Conservation (phyloP, 495 filamentous ascomycete species). For the Aspergillus biplanus region DNA sequence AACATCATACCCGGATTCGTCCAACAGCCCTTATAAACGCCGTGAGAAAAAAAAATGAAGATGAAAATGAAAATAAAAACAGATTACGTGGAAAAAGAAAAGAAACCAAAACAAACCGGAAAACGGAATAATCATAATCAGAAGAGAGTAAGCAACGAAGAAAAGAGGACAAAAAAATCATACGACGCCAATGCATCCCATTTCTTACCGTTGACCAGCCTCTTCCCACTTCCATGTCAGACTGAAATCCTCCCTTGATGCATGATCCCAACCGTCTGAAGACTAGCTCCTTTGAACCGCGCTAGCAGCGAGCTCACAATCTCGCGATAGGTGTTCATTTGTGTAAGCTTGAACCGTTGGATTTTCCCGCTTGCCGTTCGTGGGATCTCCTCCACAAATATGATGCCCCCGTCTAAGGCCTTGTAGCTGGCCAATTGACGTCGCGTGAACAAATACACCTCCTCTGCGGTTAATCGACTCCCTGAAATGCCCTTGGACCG, state of each 20-base stretch:
- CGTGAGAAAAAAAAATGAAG: conserved; percentile 3
- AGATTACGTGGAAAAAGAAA: not conserved
- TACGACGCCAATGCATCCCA: not conserved
- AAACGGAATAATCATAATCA: not conserved
- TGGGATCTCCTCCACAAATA: conserved; percentile 74
- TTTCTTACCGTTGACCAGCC: not conserved
- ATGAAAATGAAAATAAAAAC: not conserved
- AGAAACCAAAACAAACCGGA: not conserved
- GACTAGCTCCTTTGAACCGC: conserved; percentile 32
- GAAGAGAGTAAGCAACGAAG: not conserved
- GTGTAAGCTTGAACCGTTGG: conserved; percentile 53
- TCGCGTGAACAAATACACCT: conserved; percentile 66
- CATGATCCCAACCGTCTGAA: conserved; percentile 31
- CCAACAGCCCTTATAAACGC: not conserved
- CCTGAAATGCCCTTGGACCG: conserved; percentile 36
- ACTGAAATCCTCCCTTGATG: conserved; percentile 28
- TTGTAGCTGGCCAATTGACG: conserved; percentile 67
- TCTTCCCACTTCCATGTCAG: conserved; percentile 4
- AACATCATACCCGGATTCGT: not conserved
- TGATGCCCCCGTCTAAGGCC: conserved; percentile 68
- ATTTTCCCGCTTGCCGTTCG: conserved; percentile 83
- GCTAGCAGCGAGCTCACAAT: conserved; percentile 48
- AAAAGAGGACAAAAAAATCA: not conserved
- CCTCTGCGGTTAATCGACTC: conserved; percentile 51
- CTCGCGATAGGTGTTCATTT: conserved; percentile 51